Conservation (phyloP, 2,329 filamentous ascomycete species). For the Monilinia fructicola region DNA sequence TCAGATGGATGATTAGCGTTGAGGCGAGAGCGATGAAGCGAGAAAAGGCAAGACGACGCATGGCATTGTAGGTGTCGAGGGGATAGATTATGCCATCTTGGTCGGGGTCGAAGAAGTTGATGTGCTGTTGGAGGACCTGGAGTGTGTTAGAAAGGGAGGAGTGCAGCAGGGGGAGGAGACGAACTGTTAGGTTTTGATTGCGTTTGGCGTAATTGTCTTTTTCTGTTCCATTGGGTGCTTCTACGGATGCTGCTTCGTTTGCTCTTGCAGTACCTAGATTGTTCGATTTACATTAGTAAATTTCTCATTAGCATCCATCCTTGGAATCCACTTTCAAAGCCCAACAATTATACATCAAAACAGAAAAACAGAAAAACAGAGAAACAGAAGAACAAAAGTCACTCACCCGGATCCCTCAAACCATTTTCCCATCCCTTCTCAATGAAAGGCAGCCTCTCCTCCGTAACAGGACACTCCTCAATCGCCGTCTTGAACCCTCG, state of each 20-base stretch:
- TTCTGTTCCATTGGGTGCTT: slow-evolving; percentile 46
- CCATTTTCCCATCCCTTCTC: no score
- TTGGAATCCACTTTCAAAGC: not conserved
- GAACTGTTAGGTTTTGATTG: slow-evolving; percentile 43
- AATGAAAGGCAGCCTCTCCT: slow-evolving; percentile 4
- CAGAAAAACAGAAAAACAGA: no score
- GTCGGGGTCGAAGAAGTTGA: slow-evolving; percentile 53
- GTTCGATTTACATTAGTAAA: not conserved
- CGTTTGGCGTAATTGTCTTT: slow-evolving; percentile 41
- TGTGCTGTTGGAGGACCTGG: slow-evolving; percentile 54
- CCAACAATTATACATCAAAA: no score
- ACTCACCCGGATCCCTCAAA: slow-evolving; percentile 2
- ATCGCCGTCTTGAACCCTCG: not conserved
- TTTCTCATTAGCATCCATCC: no score
- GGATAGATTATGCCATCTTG: slow-evolving; percentile 55
- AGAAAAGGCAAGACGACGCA: slow-evolving; percentile 48
- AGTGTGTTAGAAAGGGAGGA: not conserved
- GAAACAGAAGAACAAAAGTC: no score
- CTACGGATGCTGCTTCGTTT: slow-evolving; percentile 44
- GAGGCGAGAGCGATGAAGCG: slow-evolving; percentile 46
- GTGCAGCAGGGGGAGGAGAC: not conserved
- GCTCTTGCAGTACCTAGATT: slow-evolving; percentile 44
- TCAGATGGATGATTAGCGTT: slow-evolving; percentile 49
- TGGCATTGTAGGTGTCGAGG: slow-evolving; percentile 50
- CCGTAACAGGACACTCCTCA: slow-evolving; percentile 1